Evolutionary conservation across 2,329 filamentous ascomycete species (phyloP).

Genomic region (Trichoderma simmonsii): DNA sequence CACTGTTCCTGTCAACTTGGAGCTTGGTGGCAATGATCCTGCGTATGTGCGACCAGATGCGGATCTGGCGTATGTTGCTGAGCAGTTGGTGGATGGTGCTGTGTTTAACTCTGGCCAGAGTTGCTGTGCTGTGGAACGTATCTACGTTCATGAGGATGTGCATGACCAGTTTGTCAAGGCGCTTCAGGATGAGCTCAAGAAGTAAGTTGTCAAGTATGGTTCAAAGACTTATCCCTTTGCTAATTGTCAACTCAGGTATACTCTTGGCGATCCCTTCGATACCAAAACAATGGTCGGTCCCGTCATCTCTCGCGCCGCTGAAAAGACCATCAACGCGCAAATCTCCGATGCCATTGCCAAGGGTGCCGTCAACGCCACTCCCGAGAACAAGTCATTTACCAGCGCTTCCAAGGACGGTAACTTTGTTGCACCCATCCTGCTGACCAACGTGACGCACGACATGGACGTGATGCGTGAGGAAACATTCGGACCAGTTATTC

Average conservation of each 20-base stretch:
- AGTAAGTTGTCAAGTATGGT: neutral
- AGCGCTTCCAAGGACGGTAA: neutral
- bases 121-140: neutral
- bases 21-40: neutral
- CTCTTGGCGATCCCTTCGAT: neutral
- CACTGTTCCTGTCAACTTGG: neutral
- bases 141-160: neutral
- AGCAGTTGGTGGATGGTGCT: neutral
- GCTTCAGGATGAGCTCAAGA: neutral
- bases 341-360: neutral
- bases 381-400: neutral
- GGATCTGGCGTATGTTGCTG: neutral
- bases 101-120: neutral
- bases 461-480: neutral
- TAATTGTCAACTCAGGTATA: neutral
- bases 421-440: neutral
- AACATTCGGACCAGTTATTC: neutral
- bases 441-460: neutral
- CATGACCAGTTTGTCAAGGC: neutral
- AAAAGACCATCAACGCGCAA: neutral
- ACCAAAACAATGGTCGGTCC: neutral
- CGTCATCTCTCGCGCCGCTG: neutral
- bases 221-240: neutral
- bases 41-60: neutral
- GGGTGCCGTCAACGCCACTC: neutral